These are phyloP conservation scores for Exserohilum turcica DNA, from an alignment of 2,329 filamentous ascomycete species.

Conservation along the genomic window DNA sequence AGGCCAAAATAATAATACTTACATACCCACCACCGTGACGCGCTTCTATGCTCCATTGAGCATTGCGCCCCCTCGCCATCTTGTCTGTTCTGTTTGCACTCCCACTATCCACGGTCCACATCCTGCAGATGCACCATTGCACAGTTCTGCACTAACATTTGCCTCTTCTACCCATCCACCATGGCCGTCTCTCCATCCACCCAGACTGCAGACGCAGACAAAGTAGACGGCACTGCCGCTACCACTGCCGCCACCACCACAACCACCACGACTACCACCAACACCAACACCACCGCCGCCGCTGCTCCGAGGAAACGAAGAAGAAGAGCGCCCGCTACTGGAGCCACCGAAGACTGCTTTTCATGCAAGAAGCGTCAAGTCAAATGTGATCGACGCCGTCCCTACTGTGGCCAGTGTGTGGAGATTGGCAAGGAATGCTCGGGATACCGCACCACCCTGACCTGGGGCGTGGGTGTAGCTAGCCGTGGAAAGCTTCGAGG, in stretches of 20 bases:
- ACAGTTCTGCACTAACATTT: slow-evolving; percentile 30
- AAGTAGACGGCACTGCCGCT: slow-evolving; percentile 35
- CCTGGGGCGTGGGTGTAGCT: slow-evolving; percentile 94
- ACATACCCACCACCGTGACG: slow-evolving; percentile 47
- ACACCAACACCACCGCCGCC: slow-evolving; percentile 28
- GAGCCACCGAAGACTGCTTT: slow-evolving; percentile 94
- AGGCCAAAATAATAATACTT: slow-evolving; percentile 49
- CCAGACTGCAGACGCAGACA: slow-evolving; percentile 42
- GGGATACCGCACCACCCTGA: slow-evolving; percentile 94
- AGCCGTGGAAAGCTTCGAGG: slow-evolving; percentile 94
- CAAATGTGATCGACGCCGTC: slow-evolving; percentile 87
- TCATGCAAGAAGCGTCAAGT: slow-evolving; percentile 82
- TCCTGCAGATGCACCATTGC: slow-evolving; percentile 41
- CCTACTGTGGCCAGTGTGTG: slow-evolving; percentile 94
- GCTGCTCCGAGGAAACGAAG: slow-evolving; percentile 66
- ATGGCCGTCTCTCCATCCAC: slow-evolving; percentile 44
- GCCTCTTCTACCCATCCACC: slow-evolving; percentile 19
- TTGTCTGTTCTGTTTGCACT: slow-evolving; percentile 43
- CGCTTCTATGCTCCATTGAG: slow-evolving; percentile 46
- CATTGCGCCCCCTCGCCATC: slow-evolving; percentile 39
- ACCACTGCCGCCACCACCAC: slow-evolving; percentile 18
- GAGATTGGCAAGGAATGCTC: slow-evolving; percentile 91
- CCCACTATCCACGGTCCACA: slow-evolving; percentile 39
- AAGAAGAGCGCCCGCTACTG: slow-evolving; percentile 84
- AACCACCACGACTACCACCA: slow-evolving; percentile 32